A percentile compares a stretch with the other conserved stretches of the same genome.
These are phyloP conservation scores for Fraxinus quadrangulata DNA, from an alignment of 257 asterid species.

Conservation along the genomic window DNA sequence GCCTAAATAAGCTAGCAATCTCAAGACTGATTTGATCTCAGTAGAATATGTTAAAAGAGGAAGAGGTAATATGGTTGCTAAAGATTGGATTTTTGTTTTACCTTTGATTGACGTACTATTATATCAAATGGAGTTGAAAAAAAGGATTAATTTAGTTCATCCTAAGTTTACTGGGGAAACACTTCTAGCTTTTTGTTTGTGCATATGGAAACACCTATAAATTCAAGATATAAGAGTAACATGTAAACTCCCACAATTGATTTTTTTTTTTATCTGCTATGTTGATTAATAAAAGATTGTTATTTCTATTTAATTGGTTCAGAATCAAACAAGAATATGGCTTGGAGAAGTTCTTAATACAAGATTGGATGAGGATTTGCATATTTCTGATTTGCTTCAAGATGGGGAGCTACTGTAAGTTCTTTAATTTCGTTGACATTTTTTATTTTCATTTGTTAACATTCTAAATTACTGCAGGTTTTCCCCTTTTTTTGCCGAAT, in stretches of 20 bases:
- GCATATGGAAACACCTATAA: not conserved
- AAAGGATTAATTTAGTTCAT: not conserved
- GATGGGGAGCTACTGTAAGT: constrained; percentile 90
- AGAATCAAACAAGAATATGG: constrained; percentile 89
- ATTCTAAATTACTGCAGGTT: not conserved
- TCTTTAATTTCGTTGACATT: constrained; percentile 9
- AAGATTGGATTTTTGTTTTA: not conserved
- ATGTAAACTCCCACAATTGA: not conserved
- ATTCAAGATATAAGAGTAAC: not conserved
- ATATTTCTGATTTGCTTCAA: constrained; percentile 82
- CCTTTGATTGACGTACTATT: not conserved
- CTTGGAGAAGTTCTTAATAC: constrained; percentile 67
- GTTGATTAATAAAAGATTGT: not conserved
- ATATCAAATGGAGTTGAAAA: not conserved
- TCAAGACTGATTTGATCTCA: not conserved
- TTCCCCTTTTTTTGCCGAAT: not conserved
- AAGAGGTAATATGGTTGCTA: not conserved
- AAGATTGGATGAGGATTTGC: constrained; percentile 60
- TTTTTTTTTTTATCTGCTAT: not conserved
- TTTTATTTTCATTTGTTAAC: not conserved
- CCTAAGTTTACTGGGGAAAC: not conserved
- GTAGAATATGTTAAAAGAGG: not conserved
- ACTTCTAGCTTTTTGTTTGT: not conserved
- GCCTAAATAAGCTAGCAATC: not conserved
- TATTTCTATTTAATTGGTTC: constrained; percentile 20